These are phyloP conservation scores for Euphrasia confusa DNA, from an alignment of 257 asterid genomes.

Conservation along the genomic window DNA sequence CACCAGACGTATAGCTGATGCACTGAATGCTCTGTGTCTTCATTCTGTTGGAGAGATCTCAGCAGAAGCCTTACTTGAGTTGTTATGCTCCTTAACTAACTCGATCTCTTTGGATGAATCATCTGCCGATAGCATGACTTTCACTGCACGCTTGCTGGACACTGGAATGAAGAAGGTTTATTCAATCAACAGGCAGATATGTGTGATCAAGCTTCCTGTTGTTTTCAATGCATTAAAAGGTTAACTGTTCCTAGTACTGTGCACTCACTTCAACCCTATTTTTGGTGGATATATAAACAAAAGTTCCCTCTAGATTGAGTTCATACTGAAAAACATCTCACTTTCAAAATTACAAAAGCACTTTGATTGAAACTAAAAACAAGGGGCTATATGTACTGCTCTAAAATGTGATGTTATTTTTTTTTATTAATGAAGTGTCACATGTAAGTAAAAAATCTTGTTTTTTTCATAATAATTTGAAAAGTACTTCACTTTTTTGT, in stretches of 20 bases:
- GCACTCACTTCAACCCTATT: neutral
- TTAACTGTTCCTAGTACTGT: conserved; percentile 24
- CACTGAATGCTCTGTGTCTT: conserved; percentile 58
- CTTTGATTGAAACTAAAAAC: neutral
- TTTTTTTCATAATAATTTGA: no score
- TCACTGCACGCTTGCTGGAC: conserved; percentile 79
- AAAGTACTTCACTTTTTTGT: neutral
- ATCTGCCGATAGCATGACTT: conserved; percentile 78
- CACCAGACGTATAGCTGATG: conserved; percentile 66
- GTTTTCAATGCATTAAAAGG: conserved; percentile 71
- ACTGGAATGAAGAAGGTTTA: conserved; percentile 73
- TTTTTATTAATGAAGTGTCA: neutral
- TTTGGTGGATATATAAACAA: neutral
- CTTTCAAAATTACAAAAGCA: neutral
- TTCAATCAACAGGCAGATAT: conserved; percentile 56
- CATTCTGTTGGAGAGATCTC: conserved; percentile 58
- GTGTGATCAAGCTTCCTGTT: conserved; percentile 81
- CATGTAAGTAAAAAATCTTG: no score
- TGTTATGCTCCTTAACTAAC: conserved; percentile 64
- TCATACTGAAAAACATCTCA: neutral
- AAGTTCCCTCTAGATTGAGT: neutral
- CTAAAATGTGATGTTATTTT: neutral
- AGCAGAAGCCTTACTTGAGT: conserved; percentile 61
- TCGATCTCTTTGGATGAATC: conserved; percentile 50
- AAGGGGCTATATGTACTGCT: neutral